Evolutionary conservation across 1,284 basidiomycete species (phyloP), one percentile per base, ranked within the genome.

Genomic region (Rhodotorula mucilaginosa): DNA sequence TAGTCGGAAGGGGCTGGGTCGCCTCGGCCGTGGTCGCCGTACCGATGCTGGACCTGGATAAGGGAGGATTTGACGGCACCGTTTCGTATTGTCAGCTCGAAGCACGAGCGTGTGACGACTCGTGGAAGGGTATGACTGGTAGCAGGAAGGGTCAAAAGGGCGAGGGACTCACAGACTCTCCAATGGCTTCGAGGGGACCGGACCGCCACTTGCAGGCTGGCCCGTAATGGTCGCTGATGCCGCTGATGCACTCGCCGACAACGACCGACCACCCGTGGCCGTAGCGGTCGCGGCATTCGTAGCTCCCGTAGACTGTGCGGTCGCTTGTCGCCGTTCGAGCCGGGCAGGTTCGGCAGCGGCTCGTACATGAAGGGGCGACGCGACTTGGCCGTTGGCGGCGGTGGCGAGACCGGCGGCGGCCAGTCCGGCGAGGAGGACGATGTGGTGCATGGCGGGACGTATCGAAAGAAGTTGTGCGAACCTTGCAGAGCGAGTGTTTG

Each of bases 1-100:
- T 88, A 2, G 85, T 80, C 21, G 77, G 76, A 18, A 78, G 62
- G 19, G 77, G 58, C 13, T 68, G 66, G 7, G 73, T 74, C 15
- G 61, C 61, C n/a, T 70, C 74, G 3, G 67, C 49, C 3, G 77
- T 77, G 23, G 77, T 78, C 4, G 74, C 61, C 21, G 70, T 72
- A 18, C 77, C 77, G 57, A 78, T 77, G 23, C 29, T 48, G 5
- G 63, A 64, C 29, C 63, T 64, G 54, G 23, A 18, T 34, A 34
- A 21, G 49, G 13, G 12, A 44, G 12, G 12, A 44, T 44, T 10
- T 13, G 12, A 44, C 39, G 39, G 10, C 39, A 10, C 39, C 39
- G 39, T 44, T 44, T 44, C 39, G 39, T 8, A 2, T 44, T 10
- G 39, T 44, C 39, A 44, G 39, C 12, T 44, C 8, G 39, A 10